Percentiles rank a stretch among this genome's conserved stretches.
phyloP scores from a whole-genome alignment of 371 early-diverging fungal genomes.

The Mucor indicus region DNA sequence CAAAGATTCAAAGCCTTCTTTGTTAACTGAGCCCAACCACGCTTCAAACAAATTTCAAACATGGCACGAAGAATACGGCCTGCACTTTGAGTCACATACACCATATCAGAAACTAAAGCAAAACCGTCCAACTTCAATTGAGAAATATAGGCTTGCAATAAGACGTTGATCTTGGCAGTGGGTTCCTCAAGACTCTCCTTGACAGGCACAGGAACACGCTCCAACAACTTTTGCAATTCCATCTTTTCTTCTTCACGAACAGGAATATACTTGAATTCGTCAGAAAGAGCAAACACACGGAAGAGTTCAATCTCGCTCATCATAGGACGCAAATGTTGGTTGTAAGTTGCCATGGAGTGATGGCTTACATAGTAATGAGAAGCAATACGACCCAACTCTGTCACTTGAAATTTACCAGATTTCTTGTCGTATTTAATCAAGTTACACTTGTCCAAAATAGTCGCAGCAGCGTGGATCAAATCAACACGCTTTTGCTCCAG shows the following conservation, averaged over 20 bases:
- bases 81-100: conserved; percentile 94
- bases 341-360: conserved; percentile 89
- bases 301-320: conserved; percentile 92
- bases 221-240: conserved; percentile 88
- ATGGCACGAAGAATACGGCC: conserved; percentile 93
- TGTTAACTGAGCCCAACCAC: conserved; percentile 94
- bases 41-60: conserved; percentile 92
- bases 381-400: conserved; percentile 95
- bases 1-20: conserved; percentile 84
- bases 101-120: conserved; percentile 94
- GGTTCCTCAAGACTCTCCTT: conserved; percentile 91
- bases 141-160: conserved; percentile 94
- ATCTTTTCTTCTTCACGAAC: conserved; percentile 96
- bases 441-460: conserved; percentile 80
- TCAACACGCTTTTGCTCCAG: conserved; percentile 86
- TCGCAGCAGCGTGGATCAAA: conserved; percentile 86
- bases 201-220: conserved; percentile 92
- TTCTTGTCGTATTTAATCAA: conserved; percentile 91
- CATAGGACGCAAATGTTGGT: conserved; percentile 89
- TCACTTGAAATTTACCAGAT: conserved; percentile 84
- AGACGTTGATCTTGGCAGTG: conserved; percentile 92
- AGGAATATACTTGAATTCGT: conserved; percentile 94
- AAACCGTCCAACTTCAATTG: conserved; percentile 90
- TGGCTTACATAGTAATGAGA: conserved; percentile 93
- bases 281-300: conserved; percentile 84